Evolutionary conservation across 441 rosid genomes (phyloP), one percentile per base, ranked within the genome.

Genomic region (Manihot esculenta): DNA sequence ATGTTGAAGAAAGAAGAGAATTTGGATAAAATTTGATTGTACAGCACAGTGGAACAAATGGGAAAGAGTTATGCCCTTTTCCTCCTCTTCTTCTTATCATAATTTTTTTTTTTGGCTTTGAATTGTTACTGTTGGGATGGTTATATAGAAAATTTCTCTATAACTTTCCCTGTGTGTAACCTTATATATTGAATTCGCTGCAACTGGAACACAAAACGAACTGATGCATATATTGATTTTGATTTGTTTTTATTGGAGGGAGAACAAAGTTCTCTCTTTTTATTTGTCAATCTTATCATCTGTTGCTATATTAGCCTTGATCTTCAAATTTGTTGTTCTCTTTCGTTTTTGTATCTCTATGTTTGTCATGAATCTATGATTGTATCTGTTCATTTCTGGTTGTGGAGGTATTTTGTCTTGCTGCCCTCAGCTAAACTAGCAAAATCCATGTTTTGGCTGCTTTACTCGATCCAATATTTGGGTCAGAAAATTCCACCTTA

Each of bases 11-110:
- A 69, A 64, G 72, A 71, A 75, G 65, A 74, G 73, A 77, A 75
- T 78, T 76, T 71, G 83, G 84, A 71, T 76, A 55, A 61, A n/a
- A 80, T 77, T 77, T 77, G 76, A 73, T 77, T 84, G 91, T 89
- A 89, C 81, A 87, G 91, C 73, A 72, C 63, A 64, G 33, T 70
- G 77, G 76, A 61, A 69, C 69, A 75, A 72, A 74, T 47, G 74
- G 68, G 57, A 78, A 76, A 58, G 73, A 74, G 53, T 53, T 70
- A 55, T 65, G 71, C 75, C 73, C 73, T 73, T 55, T 72, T 65
- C 69, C 64, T 70, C 75, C 66, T 38, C 68, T 62, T 70, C 75
- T 66, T 38, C 68, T 62, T 38, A 38, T 38, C 38, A 33, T 7
- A n/a, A n/a, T 33, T 33, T 33, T 33, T 74, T 64, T 72, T 64